Evolutionary conservation across 1,284 basidiomycete genomes (phyloP), one percentile per base, ranked within the genome.

Genomic region (Cutaneotrichosporon daszewskae): DNA sequence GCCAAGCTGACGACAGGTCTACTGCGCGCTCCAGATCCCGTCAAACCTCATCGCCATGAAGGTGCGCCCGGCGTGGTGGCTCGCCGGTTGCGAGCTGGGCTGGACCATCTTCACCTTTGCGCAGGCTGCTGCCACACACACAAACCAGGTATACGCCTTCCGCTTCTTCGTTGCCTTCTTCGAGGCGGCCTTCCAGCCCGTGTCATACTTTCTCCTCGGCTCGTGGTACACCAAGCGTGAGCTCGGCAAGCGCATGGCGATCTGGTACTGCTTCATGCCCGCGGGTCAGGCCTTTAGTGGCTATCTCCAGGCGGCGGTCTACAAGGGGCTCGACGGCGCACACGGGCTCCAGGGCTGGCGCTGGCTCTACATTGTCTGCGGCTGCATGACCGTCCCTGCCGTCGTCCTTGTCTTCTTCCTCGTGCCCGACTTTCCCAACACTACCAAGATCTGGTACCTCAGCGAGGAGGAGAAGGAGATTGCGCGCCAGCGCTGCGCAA

Each of bases 191-290:
- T 63, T 62, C 50, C 64, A 66, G 41, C 64, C 62, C 3, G 60
- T 56, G 20, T 54, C 59, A 5, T 55, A 61, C 46, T 67, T 59
- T 41, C 37, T 64, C 5, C 41, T 66, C 3, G 63, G 62, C 4
- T 55, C 49, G 8, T 63, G 62, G 62, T 69, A 67, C 58, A 64
- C 62, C 3, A 52, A 55, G 1, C 47, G 54, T 11, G 66, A 68
- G 39, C 43, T 68, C 20, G 60, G 58, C 10, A 68, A 68, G 46
- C 54, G 66, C 14, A 51, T 57, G 12, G 56, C 57, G 41, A 62
- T 66, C 40, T n/a, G n/a, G n/a, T n/a, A n/a, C n/a, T n/a, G n/a
- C n/a, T 68, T 65, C 49, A 62, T 59, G 59, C 46, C 60, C 10
- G 48, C 60, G 8, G 62, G 63, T 1, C 48, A 45, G 11, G 59